phyloP scores from a whole-genome alignment of 83 land plant genomes.

The Larix sibirica region DNA sequence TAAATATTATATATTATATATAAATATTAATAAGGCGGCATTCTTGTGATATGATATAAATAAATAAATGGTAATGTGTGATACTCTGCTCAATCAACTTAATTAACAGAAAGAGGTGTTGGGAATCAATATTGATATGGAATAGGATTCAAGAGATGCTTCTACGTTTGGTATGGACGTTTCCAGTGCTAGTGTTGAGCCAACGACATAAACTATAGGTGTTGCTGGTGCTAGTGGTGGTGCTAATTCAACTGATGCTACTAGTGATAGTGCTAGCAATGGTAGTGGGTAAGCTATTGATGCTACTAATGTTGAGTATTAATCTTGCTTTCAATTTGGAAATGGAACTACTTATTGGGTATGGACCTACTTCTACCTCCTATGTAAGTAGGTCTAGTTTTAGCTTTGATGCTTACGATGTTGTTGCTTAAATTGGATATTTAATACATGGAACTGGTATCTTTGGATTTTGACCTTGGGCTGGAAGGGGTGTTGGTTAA shows the following conservation, averaged over 20 bases:
- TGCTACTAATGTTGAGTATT: not conserved
- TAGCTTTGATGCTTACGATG: not conserved
- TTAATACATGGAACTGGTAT: too few relatives aligned
- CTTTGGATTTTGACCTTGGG: too few relatives aligned
- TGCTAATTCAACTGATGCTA: not conserved
- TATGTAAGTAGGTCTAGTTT: not conserved
- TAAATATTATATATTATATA: too few relatives aligned
- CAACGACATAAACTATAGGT: too few relatives aligned
- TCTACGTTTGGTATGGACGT: too few relatives aligned
- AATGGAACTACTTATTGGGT: not conserved
- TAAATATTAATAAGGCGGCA: too few relatives aligned
- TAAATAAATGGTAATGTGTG: too few relatives aligned
- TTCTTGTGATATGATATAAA: too few relatives aligned
- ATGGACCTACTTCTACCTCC: not conserved
- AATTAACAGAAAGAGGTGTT: too few relatives aligned
- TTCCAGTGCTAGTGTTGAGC: not conserved
- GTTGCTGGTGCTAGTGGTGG: not conserved
- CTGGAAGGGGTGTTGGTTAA: not conserved
- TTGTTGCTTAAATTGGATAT: not conserved
- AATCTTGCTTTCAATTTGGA: not conserved
- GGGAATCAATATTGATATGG: too few relatives aligned
- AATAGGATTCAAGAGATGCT: too few relatives aligned
- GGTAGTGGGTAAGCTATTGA: constrained; percentile 4
- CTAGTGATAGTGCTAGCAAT: not conserved
- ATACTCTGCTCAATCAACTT: too few relatives aligned